Percentiles rank a stretch among this genome's conserved stretches.
phyloP scores from a whole-genome alignment of 169 alveolate genomes.

The Fabrea salina region DNA sequence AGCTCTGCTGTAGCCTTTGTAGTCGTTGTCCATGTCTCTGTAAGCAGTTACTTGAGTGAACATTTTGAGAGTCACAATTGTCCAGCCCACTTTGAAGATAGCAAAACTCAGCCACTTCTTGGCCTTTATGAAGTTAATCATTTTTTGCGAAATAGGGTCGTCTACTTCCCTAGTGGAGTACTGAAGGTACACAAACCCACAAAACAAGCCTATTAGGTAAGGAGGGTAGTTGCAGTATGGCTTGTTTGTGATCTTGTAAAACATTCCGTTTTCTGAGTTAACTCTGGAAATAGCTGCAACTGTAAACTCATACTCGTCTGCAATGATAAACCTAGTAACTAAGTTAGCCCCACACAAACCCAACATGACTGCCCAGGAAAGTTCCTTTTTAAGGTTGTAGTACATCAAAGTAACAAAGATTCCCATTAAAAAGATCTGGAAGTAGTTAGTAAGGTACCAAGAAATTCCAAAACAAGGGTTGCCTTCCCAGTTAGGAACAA shows the following conservation, averaged over 20 bases:
- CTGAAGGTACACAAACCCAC: background rate
- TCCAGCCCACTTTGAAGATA: background rate
- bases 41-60: background rate
- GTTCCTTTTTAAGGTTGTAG: constrained; percentile 3
- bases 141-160: background rate
- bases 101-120: background rate
- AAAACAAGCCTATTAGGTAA: background rate
- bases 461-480: constrained; percentile 33
- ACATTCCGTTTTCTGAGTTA: background rate
- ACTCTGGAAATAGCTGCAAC: background rate
- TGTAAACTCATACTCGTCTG: background rate
- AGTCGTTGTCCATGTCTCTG: background rate
- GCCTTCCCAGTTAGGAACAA: constrained; percentile 37
- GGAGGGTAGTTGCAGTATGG: constrained; percentile 15
- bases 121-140: background rate
- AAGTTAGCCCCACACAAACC: background rate
- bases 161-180: background rate
- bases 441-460: constrained; percentile 49
- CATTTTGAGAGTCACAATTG: background rate
- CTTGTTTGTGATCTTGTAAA: background rate
- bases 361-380: background rate
- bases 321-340: background rate
- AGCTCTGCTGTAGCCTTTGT: background rate
- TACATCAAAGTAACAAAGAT: constrained; percentile 19
- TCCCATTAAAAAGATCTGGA: constrained; percentile 43